Base-by-base conservation (phyloP, 2,329 filamentous ascomycete species). In the Fusarium annulatum region DNA sequence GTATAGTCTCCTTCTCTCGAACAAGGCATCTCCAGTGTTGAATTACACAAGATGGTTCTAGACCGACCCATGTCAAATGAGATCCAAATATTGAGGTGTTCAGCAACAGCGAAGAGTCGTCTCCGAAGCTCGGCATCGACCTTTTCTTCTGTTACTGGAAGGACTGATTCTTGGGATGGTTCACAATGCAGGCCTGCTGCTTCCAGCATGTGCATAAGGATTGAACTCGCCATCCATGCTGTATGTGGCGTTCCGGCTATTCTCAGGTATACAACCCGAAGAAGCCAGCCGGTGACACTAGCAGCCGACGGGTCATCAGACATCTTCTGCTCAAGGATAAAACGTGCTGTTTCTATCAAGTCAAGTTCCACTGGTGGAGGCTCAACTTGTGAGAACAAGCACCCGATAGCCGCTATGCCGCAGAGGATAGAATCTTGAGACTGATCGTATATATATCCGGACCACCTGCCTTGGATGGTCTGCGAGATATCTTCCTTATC, bases 1-100 rank as follows among this genome's bases (percentile, higher is more conserved):
- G 86, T 86, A 57, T 80, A 82, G 66, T 86, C 84, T 2, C 83
- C 83, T 4, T 82, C 78, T 12, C 80, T 78, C 1, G 80, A 76
- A 1, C 80, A 77, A 0, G 85, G 84, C 14, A 85, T 79, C 16
- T 84, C 77, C 3, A 83, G 82, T 1, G 84, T 84, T 15, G 85
- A 84, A 23, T 85, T 85, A 39, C 85, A 84, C 0, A 89, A 80
- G 1, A 68, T 83, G 67, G 89, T 86, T 15, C 87, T 82, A 0
- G 87, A 88, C 0, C 87, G 84, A 2, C 88, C 88, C 60, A 89
- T 85, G 61, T 90, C 88, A 69, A 89, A 90, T 1, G 87, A 89
- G 33, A 87, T 86, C 88, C 88, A 90, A 18, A 86, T 86, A 71
- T 90, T 90, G 12, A 90, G 82, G 71, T 90, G 88, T 15, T 88